A percentile compares a stretch with the other conserved stretches of the same genome.
phyloP scores from a whole-genome alignment of 169 alveolate genomes.

The Eimeria praecox region DNA sequence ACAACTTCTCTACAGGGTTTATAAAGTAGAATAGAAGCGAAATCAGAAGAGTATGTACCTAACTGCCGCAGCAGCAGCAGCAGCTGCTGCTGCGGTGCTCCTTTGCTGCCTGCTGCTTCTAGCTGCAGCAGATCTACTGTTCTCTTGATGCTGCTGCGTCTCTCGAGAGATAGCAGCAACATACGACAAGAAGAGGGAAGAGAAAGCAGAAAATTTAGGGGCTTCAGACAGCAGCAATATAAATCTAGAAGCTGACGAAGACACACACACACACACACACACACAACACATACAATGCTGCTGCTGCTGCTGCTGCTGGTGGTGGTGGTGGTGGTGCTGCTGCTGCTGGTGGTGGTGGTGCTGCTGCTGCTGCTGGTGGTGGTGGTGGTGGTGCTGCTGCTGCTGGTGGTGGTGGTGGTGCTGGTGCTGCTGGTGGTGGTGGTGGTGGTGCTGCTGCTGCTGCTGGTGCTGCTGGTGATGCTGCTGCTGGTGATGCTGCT shows the following conservation, averaged over 20 bases:
- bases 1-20: background rate
- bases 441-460: conserved; percentile 18
- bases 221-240: background rate
- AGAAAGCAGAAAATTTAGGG: background rate
- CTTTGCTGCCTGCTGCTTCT: background rate
- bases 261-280: background rate
- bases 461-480: no score
- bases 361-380: conserved; percentile 14
- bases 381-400: background rate
- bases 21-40: background rate
- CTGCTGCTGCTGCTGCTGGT: conserved; percentile 23
- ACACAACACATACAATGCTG: background rate
- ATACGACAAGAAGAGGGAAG: background rate
- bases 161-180: background rate
- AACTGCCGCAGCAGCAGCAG: background rate
- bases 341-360: background rate
- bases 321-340: background rate
- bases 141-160: background rate
- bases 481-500: no score
- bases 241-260: background rate
- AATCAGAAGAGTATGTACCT: background rate
- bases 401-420: conserved; percentile 8
- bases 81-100: conserved; percentile 27
- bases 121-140: background rate
- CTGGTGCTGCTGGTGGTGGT: background rate